A percentile compares a stretch with the other conserved stretches of the same genome.
Evolutionary conservation across 225 moss, liverwort and hornwort genomes (phyloP).

Genomic region (Climacium dendroides): DNA sequence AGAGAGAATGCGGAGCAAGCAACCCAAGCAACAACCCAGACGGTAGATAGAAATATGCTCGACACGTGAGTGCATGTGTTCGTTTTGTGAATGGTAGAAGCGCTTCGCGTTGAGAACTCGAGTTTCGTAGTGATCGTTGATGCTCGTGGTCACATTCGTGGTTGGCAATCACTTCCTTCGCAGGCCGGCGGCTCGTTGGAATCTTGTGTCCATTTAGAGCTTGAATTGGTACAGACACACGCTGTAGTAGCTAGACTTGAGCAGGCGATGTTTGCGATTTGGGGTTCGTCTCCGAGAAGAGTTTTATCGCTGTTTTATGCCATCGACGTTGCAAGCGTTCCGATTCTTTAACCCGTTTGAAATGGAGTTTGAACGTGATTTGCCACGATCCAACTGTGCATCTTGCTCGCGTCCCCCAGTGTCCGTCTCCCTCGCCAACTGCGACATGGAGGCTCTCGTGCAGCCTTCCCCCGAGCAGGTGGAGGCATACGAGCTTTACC

Average conservation of each 20-base stretch:
- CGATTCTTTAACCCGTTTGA: not conserved
- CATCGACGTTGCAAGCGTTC: not conserved
- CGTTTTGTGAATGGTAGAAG: not conserved
- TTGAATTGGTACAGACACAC: not conserved
- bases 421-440: slow-evolving; percentile 38
- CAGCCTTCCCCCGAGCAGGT: slow-evolving; percentile 50
- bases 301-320: not conserved
- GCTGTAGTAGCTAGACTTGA: not conserved
- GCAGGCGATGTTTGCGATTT: slow-evolving; percentile 29
- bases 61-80: not conserved
- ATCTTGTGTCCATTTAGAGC: not conserved
- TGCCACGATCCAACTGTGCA: slow-evolving; percentile 8
- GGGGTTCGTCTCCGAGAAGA: slow-evolving; percentile 3
- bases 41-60: not conserved
- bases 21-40: not conserved
- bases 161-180: not conserved
- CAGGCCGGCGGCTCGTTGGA: not conserved
- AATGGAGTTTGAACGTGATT: slow-evolving; percentile 15
- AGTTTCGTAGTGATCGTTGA: not conserved
- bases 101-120: not conserved
- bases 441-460: slow-evolving; percentile 53
- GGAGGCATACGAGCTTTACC: slow-evolving; percentile 60
- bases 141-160: not conserved
- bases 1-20: not conserved
- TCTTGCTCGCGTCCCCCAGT: slow-evolving; percentile 5